phyloP scores from a whole-genome alignment of 2,329 filamentous ascomycete genomes.

The Fusarium nematophilum region DNA sequence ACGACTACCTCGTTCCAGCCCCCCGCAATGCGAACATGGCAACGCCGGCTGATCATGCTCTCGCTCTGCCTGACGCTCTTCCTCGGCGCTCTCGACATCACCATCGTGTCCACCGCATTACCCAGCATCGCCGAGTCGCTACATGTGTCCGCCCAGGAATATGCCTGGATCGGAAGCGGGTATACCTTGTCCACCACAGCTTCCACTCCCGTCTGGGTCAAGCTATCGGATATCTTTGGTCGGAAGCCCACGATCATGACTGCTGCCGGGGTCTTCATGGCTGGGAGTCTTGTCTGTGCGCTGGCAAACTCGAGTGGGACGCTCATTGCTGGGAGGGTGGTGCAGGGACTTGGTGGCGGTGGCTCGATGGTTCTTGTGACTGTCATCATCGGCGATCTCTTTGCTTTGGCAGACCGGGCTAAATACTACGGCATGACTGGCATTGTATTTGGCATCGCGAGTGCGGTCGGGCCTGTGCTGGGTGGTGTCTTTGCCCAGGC shows the following conservation, averaged over 20 bases:
- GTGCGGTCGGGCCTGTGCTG: constrained; percentile 72
- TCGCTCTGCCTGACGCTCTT: constrained; percentile 43
- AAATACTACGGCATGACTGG: constrained; percentile 64
- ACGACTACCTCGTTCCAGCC: constrained; percentile 35
- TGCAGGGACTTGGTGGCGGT: constrained; percentile 39
- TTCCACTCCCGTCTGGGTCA: constrained; percentile 52
- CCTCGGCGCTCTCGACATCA: constrained; percentile 42
- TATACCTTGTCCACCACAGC: constrained; percentile 42
- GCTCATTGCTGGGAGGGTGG: constrained; percentile 59
- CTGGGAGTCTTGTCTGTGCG: constrained; percentile 65
- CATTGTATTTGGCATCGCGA: constrained; percentile 71
- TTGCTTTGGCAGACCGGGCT: constrained; percentile 60
- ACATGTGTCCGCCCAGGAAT: constrained; percentile 34
- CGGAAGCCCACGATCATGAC: constrained; percentile 55
- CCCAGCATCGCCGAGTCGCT: constrained; percentile 42
- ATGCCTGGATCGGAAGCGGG: constrained; percentile 44
- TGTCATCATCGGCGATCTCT: constrained; percentile 61
- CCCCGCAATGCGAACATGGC: constrained; percentile 32
- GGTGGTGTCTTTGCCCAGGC: constrained; percentile 73
- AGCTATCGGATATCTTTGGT: constrained; percentile 63
- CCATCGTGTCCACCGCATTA: constrained; percentile 44
- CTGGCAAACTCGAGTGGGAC: constrained; percentile 55
- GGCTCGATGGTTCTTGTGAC: constrained; percentile 38
- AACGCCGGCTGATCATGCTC: constrained; percentile 37
- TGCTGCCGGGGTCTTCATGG: constrained; percentile 58